Base-by-base conservation (phyloP, 1,284 basidiomycete species). In the Ceratobasidium papillatum region DNA sequence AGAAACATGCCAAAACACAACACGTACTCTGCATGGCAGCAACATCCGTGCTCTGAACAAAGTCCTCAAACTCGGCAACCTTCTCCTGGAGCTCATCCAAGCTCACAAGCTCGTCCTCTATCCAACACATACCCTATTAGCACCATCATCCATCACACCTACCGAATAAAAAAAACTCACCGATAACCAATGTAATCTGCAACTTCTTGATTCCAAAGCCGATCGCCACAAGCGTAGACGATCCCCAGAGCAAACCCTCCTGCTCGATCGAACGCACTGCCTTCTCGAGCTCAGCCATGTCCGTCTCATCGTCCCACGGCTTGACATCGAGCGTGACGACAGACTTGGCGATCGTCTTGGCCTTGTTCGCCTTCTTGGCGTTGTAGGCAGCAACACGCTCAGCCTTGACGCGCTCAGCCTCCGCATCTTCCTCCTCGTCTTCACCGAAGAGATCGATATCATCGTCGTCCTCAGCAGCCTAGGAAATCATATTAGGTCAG, bases 221-320 rank as follows among this genome's bases (percentile, higher is more conserved):
- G 80, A 99, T 91, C 75, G 97, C 87, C 76, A 99, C 96, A 74
- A 97, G 87, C 85, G 94, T 96, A 86, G 90, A 92, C 69, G 88
- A 87, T 83, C 95, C 95, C 97, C 98, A 99, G 71, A 98, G 89
- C 77, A 99, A 91, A 82, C 98, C 97, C 75, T 94, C 92, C 87
- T 90, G 86, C 84, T 95, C 89, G 80, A 99, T 91, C 36, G 92
- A 91, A 78, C 97, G 92, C 74, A 99, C 96, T 54, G 86, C 80
- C 52, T 87, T 84, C 85, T 99, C 97, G 79, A 99, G 87, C 74
- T 85, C 92, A 69, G 82, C 87, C 95, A 99, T 96, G 86, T 99
- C 94, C 76, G 97, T 99, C 87, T 98, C 96, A 83, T 99, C 96
- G 83, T 99, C 97, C 97, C 96, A 97, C 62, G 96, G 97, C 86